Evolutionary conservation across 2,329 filamentous ascomycete genomes (phyloP).

Genomic region (Colletotrichum lini): DNA sequence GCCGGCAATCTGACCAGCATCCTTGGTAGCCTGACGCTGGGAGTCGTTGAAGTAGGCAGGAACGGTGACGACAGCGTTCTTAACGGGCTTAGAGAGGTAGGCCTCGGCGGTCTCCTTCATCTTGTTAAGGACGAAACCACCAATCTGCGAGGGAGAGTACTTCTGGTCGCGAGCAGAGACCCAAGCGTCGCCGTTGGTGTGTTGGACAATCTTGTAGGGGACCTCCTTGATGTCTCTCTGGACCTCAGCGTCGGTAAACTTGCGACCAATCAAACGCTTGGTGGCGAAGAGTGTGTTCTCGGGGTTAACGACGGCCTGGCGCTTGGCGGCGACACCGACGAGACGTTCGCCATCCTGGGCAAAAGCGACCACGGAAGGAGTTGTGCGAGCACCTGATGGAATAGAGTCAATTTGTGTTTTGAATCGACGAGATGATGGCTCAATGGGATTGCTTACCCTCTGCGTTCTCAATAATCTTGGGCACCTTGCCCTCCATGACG

Average conservation of each 20-base stretch:
- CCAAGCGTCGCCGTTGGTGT: constrained; percentile 97
- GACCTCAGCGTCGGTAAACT: constrained; percentile 93
- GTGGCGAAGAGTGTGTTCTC: constrained; percentile 99
- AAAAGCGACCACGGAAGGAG: constrained; percentile 95
- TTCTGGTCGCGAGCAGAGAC: constrained; percentile 93
- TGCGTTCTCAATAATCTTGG: constrained; percentile 97
- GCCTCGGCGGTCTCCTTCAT: constrained; percentile 99
- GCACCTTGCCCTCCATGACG: constrained; percentile 96
- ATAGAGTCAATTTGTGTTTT: constrained; percentile 1
- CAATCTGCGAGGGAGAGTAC: constrained; percentile 98
- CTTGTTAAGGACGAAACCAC: constrained; percentile 96
- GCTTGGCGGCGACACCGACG: constrained; percentile 97
- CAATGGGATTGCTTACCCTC: constrained; percentile 74
- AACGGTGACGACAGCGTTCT: constrained; percentile 97
- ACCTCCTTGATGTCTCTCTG: constrained; percentile 98
- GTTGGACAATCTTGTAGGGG: constrained; percentile 98
- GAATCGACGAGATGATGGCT: constrained; percentile 10
- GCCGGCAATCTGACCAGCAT: constrained; percentile 95
- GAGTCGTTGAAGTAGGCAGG: constrained; percentile 99
- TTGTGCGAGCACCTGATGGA: constrained; percentile 82
- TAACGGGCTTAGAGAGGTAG: constrained; percentile 89
- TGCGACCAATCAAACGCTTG: constrained; percentile 98
- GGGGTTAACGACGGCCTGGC: constrained; percentile 97
- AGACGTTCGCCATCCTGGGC: constrained; percentile 95
- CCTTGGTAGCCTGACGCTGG: constrained; percentile 98